Percentiles rank a stretch among this genome's conserved stretches.
Conservation (phyloP, 805 yeast species). For the Candida ascalaphidarum region DNA sequence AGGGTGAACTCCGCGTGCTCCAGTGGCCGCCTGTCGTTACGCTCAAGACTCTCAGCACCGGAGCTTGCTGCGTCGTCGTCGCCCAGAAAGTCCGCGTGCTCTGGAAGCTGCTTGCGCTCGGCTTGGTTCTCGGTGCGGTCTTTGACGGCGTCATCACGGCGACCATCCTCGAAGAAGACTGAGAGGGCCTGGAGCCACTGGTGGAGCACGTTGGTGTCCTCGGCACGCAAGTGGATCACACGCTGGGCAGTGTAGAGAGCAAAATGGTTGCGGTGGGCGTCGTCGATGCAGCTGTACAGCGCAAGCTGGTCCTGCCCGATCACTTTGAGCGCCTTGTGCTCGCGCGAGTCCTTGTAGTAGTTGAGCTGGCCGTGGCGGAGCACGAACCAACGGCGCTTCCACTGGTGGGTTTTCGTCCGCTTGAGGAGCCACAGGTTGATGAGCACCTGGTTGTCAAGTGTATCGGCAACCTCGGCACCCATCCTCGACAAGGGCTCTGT, state of each 20-base stretch:
- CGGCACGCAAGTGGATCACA: slow-evolving; percentile 11
- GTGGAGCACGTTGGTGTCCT: slow-evolving; percentile 3
- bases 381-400: slow-evolving; percentile 33
- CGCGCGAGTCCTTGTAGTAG: slow-evolving; percentile 29
- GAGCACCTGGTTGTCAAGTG: too few relatives aligned
- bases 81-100: slow-evolving; percentile 1
- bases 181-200: slow-evolving; percentile 10
- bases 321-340: slow-evolving; percentile 28
- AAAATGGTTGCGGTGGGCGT: slow-evolving; percentile 9
- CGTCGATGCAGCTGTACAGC: slow-evolving; percentile 10
- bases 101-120: slow-evolving; percentile 4
- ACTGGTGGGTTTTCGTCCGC: slow-evolving; percentile 22
- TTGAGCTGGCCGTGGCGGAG: slow-evolving; percentile 28
- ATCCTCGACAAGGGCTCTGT: too few relatives aligned
- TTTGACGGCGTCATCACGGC: neutral
- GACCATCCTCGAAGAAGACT: slow-evolving; percentile 1
- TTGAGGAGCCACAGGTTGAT: slow-evolving; percentile 6
- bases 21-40: neutral
- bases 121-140: too few relatives aligned
- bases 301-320: slow-evolving; percentile 13
- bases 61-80: neutral
- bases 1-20: slow-evolving; percentile 14
- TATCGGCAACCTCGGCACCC: too few relatives aligned
- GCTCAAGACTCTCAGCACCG: too few relatives aligned
- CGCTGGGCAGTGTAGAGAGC: slow-evolving; percentile 15